These are phyloP conservation scores for Cladophialophora bantiana DNA, from an alignment of 2,329 filamentous ascomycete genomes.

Conservation along the genomic window DNA sequence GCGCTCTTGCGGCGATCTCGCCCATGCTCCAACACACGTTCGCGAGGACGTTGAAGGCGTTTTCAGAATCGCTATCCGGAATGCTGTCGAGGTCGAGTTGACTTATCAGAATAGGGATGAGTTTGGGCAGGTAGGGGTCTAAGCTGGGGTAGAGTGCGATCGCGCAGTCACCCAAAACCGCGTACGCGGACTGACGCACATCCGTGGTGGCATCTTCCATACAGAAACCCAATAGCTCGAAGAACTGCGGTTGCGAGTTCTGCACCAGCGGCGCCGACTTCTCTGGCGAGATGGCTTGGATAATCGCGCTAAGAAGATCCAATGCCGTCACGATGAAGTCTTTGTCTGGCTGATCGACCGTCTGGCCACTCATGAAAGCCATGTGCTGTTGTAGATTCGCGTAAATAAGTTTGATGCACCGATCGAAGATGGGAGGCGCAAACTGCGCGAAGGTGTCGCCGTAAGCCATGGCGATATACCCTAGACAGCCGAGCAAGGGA, in stretches of 20 bases:
- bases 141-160: conserved; percentile 89
- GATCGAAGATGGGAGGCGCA: conserved; percentile 81
- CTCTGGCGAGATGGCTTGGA: conserved; percentile 80
- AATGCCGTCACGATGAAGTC: conserved; percentile 96
- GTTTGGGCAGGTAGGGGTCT: conserved; percentile 72
- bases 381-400: conserved; percentile 84
- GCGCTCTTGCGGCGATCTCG: conserved; percentile 84
- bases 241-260: conserved; percentile 80
- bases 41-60: conserved; percentile 90
- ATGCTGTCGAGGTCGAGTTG: conserved; percentile 84
- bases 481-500: conserved; percentile 92
- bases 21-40: conserved; percentile 98
- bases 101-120: conserved; percentile 80
- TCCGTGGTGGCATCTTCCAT: conserved; percentile 92
- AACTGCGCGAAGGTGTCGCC: conserved; percentile 83
- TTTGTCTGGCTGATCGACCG: conserved; percentile 83
- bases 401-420: conserved; percentile 91
- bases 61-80: conserved; percentile 80
- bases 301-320: conserved; percentile 89
- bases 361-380: conserved; percentile 70
- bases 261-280: conserved; percentile 79
- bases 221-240: conserved; percentile 87
- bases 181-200: conserved; percentile 94
- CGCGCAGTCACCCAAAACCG: conserved; percentile 90
- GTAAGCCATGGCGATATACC: conserved; percentile 89